Percentiles rank a stretch among this genome's conserved stretches.
These are phyloP conservation scores for Elsinoe necatrix DNA, from an alignment of 2,329 filamentous ascomycete genomes.

Conservation along the genomic window DNA sequence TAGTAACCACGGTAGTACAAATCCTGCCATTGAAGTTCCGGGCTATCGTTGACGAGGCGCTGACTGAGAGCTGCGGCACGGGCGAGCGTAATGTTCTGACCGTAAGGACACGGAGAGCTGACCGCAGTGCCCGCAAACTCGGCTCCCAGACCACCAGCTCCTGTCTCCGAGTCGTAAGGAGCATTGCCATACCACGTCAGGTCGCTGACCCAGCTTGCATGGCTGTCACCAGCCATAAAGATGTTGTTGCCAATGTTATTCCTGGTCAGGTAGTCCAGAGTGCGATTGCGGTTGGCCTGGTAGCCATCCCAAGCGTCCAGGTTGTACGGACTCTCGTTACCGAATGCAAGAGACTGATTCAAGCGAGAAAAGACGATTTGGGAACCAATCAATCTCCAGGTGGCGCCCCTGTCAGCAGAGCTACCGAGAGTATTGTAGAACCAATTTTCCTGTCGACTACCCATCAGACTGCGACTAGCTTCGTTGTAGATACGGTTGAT, in stretches of 20 bases:
- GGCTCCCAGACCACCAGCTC: constrained; percentile 37
- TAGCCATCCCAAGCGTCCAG: constrained; percentile 60
- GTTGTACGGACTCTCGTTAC: constrained; percentile 40
- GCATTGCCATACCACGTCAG: constrained; percentile 37
- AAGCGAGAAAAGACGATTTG: constrained; percentile 59
- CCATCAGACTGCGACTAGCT: constrained; percentile 61
- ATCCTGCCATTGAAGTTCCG: constrained; percentile 64
- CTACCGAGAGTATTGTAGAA: constrained; percentile 46
- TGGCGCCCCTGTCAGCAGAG: constrained; percentile 53
- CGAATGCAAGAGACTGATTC: constrained; percentile 39
- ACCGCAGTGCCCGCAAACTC: constrained; percentile 59
- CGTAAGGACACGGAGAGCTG: constrained; percentile 50
- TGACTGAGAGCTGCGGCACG: constrained; percentile 42
- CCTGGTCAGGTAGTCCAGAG: constrained; percentile 56
- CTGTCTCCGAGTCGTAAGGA: constrained; percentile 28
- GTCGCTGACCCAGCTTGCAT: constrained; percentile 51
- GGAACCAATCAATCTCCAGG: constrained; percentile 63
- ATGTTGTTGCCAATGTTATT: constrained; percentile 65
- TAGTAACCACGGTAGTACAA: constrained; percentile 68
- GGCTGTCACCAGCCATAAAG: constrained; percentile 62
- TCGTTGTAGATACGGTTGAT: constrained; percentile 57
- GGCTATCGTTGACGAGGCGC: constrained; percentile 44
- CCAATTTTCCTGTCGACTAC: constrained; percentile 64
- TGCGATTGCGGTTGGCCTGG: constrained; percentile 61
- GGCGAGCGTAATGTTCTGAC: constrained; percentile 49